Percentiles rank a stretch among this genome's conserved stretches.
These are phyloP conservation scores for Aotearoamyces nothofagi DNA, from an alignment of 2,329 filamentous ascomycete species.

Conservation along the genomic window DNA sequence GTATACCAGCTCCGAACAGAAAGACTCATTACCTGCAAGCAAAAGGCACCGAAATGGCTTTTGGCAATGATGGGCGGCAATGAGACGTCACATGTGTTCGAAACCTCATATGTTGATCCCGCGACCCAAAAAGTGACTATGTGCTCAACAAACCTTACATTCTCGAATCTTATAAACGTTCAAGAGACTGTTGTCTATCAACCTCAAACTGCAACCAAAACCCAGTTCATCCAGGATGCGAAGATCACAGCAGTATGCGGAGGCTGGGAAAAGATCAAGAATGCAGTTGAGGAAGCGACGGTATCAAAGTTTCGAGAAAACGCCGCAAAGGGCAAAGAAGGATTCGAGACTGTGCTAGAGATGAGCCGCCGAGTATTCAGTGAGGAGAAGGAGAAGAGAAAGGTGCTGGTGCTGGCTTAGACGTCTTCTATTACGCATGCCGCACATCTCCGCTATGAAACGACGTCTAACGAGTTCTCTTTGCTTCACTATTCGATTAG, in stretches of 20 bases:
- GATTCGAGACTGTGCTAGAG: conserved; percentile 86
- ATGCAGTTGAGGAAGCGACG: conserved; percentile 84
- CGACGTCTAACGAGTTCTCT: too few species aligned
- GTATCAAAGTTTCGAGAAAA: conserved; percentile 87
- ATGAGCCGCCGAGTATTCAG: conserved; percentile 87
- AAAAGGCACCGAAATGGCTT: conserved; percentile 66
- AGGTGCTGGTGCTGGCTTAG: conserved; percentile 16
- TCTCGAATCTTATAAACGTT: conserved; percentile 77
- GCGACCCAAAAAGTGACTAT: conserved; percentile 77
- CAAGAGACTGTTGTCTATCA: conserved; percentile 86
- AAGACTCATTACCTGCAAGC: conserved; percentile 47
- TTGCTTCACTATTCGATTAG: too few species aligned
- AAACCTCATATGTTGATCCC: conserved; percentile 90
- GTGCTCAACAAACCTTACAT: conserved; percentile 91
- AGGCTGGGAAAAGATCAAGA: conserved; percentile 94
- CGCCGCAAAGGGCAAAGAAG: conserved; percentile 76
- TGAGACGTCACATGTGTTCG: conserved; percentile 80
- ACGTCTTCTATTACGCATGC: too few species aligned
- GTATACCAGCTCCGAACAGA: conserved; percentile 47
- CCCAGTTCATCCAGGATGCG: conserved; percentile 77
- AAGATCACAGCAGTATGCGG: conserved; percentile 89
- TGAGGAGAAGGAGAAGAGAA: conserved; percentile 59
- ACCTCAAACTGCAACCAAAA: conserved; percentile 42
- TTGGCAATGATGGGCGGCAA: conserved; percentile 63
- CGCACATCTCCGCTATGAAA: too few species aligned